These are phyloP conservation scores for Nannizziopsis arthrosporioides DNA, from an alignment of 2,329 filamentous ascomycete genomes.

Conservation along the genomic window DNA sequence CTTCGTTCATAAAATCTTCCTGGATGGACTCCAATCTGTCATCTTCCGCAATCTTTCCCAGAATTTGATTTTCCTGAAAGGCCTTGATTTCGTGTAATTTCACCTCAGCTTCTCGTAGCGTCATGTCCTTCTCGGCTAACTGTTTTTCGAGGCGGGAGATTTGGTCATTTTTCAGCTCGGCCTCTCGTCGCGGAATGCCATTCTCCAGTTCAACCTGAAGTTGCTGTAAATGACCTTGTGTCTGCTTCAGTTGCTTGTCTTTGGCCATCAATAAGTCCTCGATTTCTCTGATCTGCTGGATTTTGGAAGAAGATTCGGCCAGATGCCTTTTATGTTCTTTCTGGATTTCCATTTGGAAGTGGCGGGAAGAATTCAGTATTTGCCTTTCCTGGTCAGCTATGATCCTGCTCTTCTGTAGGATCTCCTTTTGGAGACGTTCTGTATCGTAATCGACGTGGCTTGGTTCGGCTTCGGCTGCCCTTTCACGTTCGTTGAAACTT, in stretches of 20 bases:
- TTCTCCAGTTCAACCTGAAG: conserved; percentile 14
- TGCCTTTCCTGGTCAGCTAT: conserved; percentile 24
- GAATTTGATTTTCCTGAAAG: conserved; percentile 26
- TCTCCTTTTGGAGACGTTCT: conserved; percentile 22
- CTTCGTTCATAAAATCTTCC: conserved; percentile 25
- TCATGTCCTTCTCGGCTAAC: conserved; percentile 26
- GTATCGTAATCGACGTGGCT: conserved; percentile 22
- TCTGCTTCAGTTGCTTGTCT: conserved; percentile 8
- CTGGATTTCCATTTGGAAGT: conserved; percentile 30
- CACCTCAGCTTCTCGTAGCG: conserved; percentile 24
- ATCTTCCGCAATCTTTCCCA: conserved; percentile 28
- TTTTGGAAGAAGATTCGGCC: conserved; percentile 1
- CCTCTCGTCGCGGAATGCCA: neutral
- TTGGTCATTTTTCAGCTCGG: neutral
- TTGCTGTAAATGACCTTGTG: conserved; percentile 18
- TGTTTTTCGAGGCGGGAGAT: conserved; percentile 23
- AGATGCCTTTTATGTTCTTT: conserved; percentile 16
- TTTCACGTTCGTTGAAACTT: conserved; percentile 18
- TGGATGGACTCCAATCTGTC: conserved; percentile 27
- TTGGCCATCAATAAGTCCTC: conserved; percentile 7
- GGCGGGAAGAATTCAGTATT: conserved; percentile 25
- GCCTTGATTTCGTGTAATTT: conserved; percentile 26
- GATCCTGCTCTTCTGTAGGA: conserved; percentile 27
- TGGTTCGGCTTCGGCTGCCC: conserved; percentile 15
- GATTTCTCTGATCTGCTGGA: conserved; percentile 11